Base-by-base conservation (phyloP, 257 asterid genomes). In the Prunella vulgaris region DNA sequence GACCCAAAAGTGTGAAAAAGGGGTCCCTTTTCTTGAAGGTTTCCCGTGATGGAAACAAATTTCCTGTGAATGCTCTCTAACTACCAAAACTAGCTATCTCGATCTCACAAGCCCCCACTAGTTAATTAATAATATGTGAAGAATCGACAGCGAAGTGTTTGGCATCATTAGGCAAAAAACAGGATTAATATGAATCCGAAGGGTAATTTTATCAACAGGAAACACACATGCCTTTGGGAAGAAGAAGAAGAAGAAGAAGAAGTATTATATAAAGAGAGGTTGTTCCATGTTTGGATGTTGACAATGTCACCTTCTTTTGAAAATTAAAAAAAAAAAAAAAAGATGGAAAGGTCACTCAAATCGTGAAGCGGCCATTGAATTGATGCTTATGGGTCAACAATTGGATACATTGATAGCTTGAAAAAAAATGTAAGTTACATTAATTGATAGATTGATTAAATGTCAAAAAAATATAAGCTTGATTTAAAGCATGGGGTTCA, bases 11-110 rank as follows among this genome's bases (percentile, higher is more conserved):
- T 33, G 48, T 5, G 51, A 12, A 40, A 35, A 51, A 61, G 24
- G 71, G 15, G 70, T 64, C 73, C 69, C 71, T 72, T 53, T 53
- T 65, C 30, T 72, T 58, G 15, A 33, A 64, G 53, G 75, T 83
- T 88, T 84, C 85, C 52, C 84, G 93, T 85, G 96, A 84, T 74
- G 33, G 56, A 42, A 80, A 76, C 83, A 60, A 68, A 15, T 24
- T 74, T 78, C 96, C 59, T 78, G 96, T 88, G 97, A 88, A 74
- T 79, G 70, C 66, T 61, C 51, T 79, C 57, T 64, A 86, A 84
- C 96, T 62, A 81, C 85, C 84, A 66, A 14, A 76, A 20, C 9
- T 3, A 5, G n/a, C 51, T 14, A 56, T 72, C 62, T 57, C 65
- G 40, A 25, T 63, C 76, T 79, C 44, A 20, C 52, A 35, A 74